Evolutionary conservation across 1,284 basidiomycete species (phyloP), one percentile per base, ranked within the genome.

Genomic region (Mycosarcoma mackinlayi): DNA sequence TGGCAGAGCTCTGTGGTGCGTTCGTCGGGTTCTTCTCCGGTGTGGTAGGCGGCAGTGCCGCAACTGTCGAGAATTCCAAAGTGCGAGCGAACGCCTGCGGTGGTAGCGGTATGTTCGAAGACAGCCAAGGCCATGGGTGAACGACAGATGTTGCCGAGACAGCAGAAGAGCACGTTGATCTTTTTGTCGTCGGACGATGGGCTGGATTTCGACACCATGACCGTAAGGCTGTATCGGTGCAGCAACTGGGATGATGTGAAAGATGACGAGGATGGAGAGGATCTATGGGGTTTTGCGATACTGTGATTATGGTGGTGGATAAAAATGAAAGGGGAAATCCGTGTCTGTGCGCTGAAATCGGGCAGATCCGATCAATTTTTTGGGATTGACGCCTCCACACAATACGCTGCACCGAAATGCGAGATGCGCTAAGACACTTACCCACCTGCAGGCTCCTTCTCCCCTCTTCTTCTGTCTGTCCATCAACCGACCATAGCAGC

Each of bases 1-100:
- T 75, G 49, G 56, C 84, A 84, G 0, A 84, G 83, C 4, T 80
- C 77, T 21, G 84, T 81, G 4, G 85, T 85, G 19, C 77, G 62
- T 46, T 72, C 62, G 44, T 80, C 76, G 0, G 79, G 73, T 53
- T 74, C 74, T 52, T 80, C 79, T 25, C 77, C 79, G 16, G 64
- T 72, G 50, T 80, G 79, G 34, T 78, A 79, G 53, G 68, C 55
- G 4, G 65, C 76, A 0, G 80, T 82, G 0, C 80, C 80, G 47
- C 77, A 79, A 6, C 54, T 63, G 47, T 82, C 80, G 42, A 82
- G 76, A 6, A 39, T 52, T 30, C 57, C 73, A 50, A 82, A 82
- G 18, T 55, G 61, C 16, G 49, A 40, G 4, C 58, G 50, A 7
- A 80, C 48, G 8, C 67, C 62, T 1, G 71, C 34, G n/a, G 61